Conservation (phyloP, 192 early-diverging fungal genomes). For the Backusella parvicylindrica region DNA sequence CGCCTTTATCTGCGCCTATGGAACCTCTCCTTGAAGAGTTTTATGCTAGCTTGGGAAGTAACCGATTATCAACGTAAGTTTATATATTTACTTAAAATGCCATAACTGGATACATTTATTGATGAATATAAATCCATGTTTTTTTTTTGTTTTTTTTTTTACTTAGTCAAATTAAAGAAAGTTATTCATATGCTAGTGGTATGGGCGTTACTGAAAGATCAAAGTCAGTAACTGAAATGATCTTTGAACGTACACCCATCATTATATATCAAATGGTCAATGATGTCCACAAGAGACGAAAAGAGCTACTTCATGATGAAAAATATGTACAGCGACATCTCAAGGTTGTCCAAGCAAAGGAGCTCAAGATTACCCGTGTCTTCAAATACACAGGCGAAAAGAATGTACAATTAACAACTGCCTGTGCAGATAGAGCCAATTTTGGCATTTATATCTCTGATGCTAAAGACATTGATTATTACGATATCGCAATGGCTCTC, state of each 20-base stretch:
- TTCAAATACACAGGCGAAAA: constrained; percentile 34
- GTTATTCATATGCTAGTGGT: constrained; percentile 45
- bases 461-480: constrained; percentile 64
- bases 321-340: constrained; percentile 57
- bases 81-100: neutral
- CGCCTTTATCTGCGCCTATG: constrained; percentile 67
- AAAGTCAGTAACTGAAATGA: constrained; percentile 53
- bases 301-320: constrained; percentile 43
- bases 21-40: constrained; percentile 69
- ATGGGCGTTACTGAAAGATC: constrained; percentile 41
- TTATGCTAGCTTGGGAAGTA: constrained; percentile 63
- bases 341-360: constrained; percentile 52
- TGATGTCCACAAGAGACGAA: constrained; percentile 56
- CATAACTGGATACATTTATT: no score
- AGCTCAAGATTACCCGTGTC: constrained; percentile 58
- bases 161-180: constrained; percentile 44
- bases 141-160: no score
- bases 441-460: constrained; percentile 39
- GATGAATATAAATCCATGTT: no score
- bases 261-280: constrained; percentile 50
- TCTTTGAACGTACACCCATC: constrained; percentile 74
- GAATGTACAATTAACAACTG: constrained; percentile 56
- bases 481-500: constrained; percentile 75
- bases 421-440: constrained; percentile 49
- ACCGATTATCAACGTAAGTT: constrained; percentile 63